phyloP scores from a whole-genome alignment of 306 rosid species.

The Citrullus mucosospermus region DNA sequence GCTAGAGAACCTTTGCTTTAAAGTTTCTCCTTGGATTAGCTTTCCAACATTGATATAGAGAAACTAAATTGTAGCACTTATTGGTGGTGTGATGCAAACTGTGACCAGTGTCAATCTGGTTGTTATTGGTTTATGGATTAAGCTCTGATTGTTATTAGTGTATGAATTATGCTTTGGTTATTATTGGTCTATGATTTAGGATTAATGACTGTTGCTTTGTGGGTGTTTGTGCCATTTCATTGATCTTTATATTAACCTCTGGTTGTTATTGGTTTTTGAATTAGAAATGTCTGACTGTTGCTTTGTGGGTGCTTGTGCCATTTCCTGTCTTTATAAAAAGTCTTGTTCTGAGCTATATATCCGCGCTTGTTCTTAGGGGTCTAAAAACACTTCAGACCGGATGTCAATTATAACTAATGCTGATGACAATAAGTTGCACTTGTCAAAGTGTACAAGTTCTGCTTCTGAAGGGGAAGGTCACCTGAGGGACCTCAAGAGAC shows the following conservation, averaged over 20 bases:
- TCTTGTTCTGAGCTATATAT: not conserved
- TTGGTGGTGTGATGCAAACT: not conserved
- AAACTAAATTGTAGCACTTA: not conserved
- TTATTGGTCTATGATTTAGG: not conserved
- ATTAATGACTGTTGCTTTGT: not conserved
- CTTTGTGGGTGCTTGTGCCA: not conserved
- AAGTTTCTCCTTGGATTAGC: not conserved
- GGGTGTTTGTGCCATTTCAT: not conserved
- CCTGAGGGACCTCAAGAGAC: slow-evolving; percentile 41
- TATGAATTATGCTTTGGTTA: too few relatives aligned
- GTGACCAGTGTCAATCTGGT: not conserved
- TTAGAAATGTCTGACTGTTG: not conserved
- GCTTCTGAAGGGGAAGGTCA: slow-evolving; percentile 47
- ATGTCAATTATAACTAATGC: slow-evolving; percentile 16
- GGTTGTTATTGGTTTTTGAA: not conserved
- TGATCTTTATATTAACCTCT: not conserved
- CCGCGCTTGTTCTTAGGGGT: slow-evolving; percentile 9
- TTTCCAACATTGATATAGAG: not conserved
- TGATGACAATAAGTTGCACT: slow-evolving; percentile 19
- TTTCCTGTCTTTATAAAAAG: not conserved
- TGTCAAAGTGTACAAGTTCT: slow-evolving; percentile 30
- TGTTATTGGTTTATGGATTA: too few relatives aligned
- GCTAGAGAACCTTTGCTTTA: not conserved
- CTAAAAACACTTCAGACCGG: slow-evolving; percentile 30
- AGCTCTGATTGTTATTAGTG: too few relatives aligned